Base-by-base conservation (phyloP, 2,329 filamentous ascomycete genomes). In the Lasiodiplodia gonubiensis region DNA sequence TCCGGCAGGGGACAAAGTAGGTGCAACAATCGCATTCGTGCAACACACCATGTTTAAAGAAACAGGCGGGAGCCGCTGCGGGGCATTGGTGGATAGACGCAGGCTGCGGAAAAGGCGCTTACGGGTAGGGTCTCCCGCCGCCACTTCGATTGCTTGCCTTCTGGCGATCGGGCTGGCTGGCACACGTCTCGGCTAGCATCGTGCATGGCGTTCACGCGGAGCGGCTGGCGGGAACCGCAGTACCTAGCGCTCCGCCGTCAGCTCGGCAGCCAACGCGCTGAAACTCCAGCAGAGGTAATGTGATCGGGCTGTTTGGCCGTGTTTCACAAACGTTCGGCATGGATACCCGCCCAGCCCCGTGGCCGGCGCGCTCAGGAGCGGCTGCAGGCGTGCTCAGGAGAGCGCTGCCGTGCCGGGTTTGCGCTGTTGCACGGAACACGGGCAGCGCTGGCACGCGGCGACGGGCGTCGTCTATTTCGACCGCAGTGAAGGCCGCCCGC, bases 401-500 rank as follows among this genome's bases (percentile, higher is more conserved):
- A 51, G 37, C 27, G 59, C 37, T 25, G 59, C 46, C 25, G 42
- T 51, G 59, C 46, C 59, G 42, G 57, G 59, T 63, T 51, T 49
- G 27, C 57, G 57, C 42, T 61, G 57, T 61, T 49, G 57, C 57
- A 61, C 55, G 55, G 55, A 60, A 60, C 55, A 61, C 57, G 37
- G 57, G 57, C 57, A 61, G 57, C 57, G 39, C 39, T 49, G 57
- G 57, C 39, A 60, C 55, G 39, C 57, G 57, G 30, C 37, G 55
- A 46, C 53, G 30, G 30, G 39, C 39, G 39, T 42, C 57, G 57
- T 61, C 39, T 63, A 63, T 51, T 63, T 63, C 59, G 46, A 63
- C 59, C 59, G 46, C 59, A 63, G 39, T 46, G 18, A 33, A 51
- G 27, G 59, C 46, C 42, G 42, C 42, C 46, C 35, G 46, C 46